phyloP scores from a whole-genome alignment of 306 rosid genomes.

The Cucurbita ficifolia region DNA sequence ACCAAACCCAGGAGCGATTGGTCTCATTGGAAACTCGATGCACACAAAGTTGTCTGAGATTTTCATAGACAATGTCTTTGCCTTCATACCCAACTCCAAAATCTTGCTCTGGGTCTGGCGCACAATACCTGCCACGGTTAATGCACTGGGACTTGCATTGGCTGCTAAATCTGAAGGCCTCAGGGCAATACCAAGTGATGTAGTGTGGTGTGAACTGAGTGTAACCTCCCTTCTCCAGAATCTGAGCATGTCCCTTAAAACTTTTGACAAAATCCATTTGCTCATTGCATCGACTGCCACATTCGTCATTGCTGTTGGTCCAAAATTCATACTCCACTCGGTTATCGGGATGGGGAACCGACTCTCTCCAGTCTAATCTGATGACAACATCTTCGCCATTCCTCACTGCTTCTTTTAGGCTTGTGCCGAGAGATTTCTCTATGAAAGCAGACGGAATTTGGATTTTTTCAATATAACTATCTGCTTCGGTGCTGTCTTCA shows the following conservation, averaged over 20 bases:
- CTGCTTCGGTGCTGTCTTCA: slow-evolving; percentile 38
- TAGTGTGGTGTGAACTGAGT: slow-evolving; percentile 77
- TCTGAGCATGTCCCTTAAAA: slow-evolving; percentile 89
- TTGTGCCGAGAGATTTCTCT: slow-evolving; percentile 54
- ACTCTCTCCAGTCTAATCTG: slow-evolving; percentile 79
- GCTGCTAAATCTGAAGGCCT: slow-evolving; percentile 34
- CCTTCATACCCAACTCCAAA: slow-evolving; percentile 75
- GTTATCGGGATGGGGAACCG: slow-evolving; percentile 73
- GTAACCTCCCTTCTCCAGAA: slow-evolving; percentile 84
- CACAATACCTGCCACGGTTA: slow-evolving; percentile 76
- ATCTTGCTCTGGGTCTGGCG: slow-evolving; percentile 82
- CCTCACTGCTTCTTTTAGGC: slow-evolving; percentile 40
- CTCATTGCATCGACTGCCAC: slow-evolving; percentile 85
- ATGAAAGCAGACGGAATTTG: slow-evolving; percentile 65
- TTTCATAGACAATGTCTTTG: slow-evolving; percentile 78
- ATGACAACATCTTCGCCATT: slow-evolving; percentile 37
- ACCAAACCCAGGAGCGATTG: slow-evolving; percentile 85
- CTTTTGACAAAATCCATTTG: slow-evolving; percentile 74
- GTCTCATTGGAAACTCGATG: slow-evolving; percentile 77
- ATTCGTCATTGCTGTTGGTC: slow-evolving; percentile 95
- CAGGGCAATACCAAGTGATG: slow-evolving; percentile 89
- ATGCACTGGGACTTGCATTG: slow-evolving; percentile 92
- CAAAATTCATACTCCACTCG: slow-evolving; percentile 91
- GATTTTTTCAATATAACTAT: slow-evolving; percentile 57
- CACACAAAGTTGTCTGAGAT: slow-evolving; percentile 93